Conservation (phyloP, 2,329 filamentous ascomycete species). For the Celoporthe dispersa region DNA sequence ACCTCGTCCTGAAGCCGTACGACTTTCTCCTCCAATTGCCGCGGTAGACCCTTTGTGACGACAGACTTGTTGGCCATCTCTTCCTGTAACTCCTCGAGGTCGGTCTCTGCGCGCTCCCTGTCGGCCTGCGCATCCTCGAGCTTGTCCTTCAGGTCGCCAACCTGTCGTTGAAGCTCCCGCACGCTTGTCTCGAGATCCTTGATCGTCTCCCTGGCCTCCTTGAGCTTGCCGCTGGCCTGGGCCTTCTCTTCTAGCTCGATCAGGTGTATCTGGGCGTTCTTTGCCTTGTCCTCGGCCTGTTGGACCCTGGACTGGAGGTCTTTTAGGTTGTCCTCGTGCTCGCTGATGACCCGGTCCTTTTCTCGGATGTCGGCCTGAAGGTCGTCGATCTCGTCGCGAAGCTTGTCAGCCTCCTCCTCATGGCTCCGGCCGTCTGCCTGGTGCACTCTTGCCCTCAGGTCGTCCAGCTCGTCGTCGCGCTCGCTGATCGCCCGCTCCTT, state of each 20-base stretch:
- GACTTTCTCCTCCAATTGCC: constrained; percentile 75
- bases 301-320: constrained; percentile 53
- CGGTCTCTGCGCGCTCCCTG: constrained; percentile 60
- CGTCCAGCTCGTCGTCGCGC: constrained; percentile 75
- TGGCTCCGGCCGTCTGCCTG: constrained; percentile 51
- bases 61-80: constrained; percentile 82
- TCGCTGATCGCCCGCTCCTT: constrained; percentile 76
- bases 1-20: constrained; percentile 70
- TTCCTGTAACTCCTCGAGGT: constrained; percentile 71
- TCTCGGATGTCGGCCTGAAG: constrained; percentile 60
- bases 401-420: constrained; percentile 44
- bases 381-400: constrained; percentile 55
- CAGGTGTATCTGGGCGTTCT: constrained; percentile 55
- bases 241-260: constrained; percentile 63
- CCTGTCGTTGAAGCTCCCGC: constrained; percentile 57
- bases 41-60: constrained; percentile 72
- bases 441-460: constrained; percentile 59
- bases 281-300: constrained; percentile 62
- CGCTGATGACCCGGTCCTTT: constrained; percentile 61
- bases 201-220: constrained; percentile 62
- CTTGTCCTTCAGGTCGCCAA: constrained; percentile 59
- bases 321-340: constrained; percentile 56
- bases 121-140: constrained; percentile 57
- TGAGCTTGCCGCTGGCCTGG: constrained; percentile 54
- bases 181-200: constrained; percentile 61